These are phyloP conservation scores for Candida sakaeoensis DNA, from an alignment of 805 yeast genomes.

Conservation along the genomic window DNA sequence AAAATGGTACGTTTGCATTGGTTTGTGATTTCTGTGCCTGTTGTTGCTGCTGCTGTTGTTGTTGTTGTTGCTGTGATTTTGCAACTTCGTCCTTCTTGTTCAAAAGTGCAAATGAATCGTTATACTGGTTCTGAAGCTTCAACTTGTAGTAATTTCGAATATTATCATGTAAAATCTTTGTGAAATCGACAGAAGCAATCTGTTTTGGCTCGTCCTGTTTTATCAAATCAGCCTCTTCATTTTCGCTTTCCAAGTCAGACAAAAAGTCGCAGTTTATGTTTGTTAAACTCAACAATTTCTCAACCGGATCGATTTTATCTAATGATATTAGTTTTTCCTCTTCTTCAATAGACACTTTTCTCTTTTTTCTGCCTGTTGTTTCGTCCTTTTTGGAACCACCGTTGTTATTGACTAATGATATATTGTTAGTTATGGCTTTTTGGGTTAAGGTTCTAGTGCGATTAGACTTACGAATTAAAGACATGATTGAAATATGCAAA, in stretches of 20 bases:
- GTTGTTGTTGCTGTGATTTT: neutral
- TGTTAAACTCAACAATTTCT: conserved; percentile 35
- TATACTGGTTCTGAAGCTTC: conserved; percentile 24
- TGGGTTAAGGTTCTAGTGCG: conserved; percentile 22
- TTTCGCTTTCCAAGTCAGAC: conserved; percentile 20
- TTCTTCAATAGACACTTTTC: conserved; percentile 10
- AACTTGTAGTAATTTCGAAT: conserved; percentile 29
- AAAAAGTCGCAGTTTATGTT: conserved; percentile 29
- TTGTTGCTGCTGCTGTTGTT: conserved; percentile 1
- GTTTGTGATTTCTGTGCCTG: neutral
- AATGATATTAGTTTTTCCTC: conserved; percentile 10
- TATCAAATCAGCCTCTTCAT: conserved; percentile 6
- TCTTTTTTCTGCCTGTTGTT: conserved; percentile 7
- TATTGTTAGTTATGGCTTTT: conserved; percentile 14
- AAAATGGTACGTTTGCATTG: conserved; percentile 27
- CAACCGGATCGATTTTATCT: conserved; percentile 42
- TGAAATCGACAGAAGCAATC: conserved; percentile 27
- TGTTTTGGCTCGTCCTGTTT: conserved; percentile 11
- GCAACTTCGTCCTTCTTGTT: conserved; percentile 14
- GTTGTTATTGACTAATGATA: neutral
- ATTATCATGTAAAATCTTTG: conserved; percentile 37
- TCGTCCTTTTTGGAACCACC: neutral
- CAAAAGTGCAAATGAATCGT: conserved; percentile 31
- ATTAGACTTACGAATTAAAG: conserved; percentile 28
- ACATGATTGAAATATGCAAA: conserved; percentile 1